phyloP scores from a whole-genome alignment of 2,329 filamentous ascomycete genomes.

The Xylariaceae sp. region DNA sequence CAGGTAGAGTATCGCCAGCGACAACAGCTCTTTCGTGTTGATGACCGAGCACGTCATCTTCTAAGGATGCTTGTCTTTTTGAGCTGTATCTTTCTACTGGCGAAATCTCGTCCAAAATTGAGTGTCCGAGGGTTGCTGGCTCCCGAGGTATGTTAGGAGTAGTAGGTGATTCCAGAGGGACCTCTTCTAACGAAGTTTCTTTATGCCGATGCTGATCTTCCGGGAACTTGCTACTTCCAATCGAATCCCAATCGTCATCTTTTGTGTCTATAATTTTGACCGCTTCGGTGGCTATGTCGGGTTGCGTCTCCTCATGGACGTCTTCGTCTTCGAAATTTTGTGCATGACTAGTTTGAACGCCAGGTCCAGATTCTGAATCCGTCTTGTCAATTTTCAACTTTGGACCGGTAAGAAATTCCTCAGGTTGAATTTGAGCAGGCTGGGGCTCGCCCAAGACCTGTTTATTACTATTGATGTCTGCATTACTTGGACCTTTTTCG shows the following conservation, averaged over 20 bases:
- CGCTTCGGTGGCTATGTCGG: constrained; percentile 8
- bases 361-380: constrained; percentile 23
- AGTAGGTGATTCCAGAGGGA: neutral
- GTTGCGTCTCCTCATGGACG: constrained; percentile 1
- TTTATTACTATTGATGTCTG: constrained; percentile 9
- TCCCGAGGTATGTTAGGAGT: constrained; percentile 15
- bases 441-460: constrained; percentile 12
- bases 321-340: constrained; percentile 10
- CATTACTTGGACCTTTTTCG: constrained; percentile 6
- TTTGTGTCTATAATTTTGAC: constrained; percentile 12
- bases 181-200: constrained; percentile 7
- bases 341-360: constrained; percentile 15
- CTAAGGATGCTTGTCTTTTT: constrained; percentile 25
- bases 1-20: constrained; percentile 1
- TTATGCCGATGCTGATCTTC: constrained; percentile 33
- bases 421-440: constrained; percentile 7
- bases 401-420: constrained; percentile 18
- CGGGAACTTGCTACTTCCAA: constrained; percentile 34
- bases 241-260: constrained; percentile 24
- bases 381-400: constrained; percentile 38
- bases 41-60: constrained; percentile 29
- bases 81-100: neutral
- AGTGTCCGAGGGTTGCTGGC: constrained; percentile 13
- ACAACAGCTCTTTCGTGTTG: constrained; percentile 19
- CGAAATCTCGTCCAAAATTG: constrained; percentile 20